Percentiles rank a stretch among this genome's conserved stretches.
These are phyloP conservation scores for Coprinopsis marcescibilis DNA, from an alignment of 768 basidiomycete genomes.

Conservation along the genomic window DNA sequence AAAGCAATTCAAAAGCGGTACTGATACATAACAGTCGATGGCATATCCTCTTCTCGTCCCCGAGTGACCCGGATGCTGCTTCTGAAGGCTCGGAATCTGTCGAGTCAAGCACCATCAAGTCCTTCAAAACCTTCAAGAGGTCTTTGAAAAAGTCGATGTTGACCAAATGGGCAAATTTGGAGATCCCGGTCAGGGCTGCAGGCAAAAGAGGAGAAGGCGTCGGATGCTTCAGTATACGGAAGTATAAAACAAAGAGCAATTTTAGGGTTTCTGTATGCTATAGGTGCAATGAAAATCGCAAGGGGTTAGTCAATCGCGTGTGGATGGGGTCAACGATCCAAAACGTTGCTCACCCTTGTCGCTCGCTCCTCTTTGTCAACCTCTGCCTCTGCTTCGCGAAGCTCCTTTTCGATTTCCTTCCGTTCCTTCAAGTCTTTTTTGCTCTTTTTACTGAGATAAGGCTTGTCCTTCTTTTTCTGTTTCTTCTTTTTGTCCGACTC, in stretches of 20 bases:
- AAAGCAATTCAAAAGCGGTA: slow-evolving; percentile 95
- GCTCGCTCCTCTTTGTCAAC: slow-evolving; percentile 89
- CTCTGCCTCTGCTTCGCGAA: slow-evolving; percentile 91
- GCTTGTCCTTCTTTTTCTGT: slow-evolving; percentile 53
- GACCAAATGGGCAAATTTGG: slow-evolving; percentile 91
- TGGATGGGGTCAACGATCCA: background rate
- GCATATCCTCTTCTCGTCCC: slow-evolving; percentile 35
- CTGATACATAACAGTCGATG: slow-evolving; percentile 79
- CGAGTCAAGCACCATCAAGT: slow-evolving; percentile 54
- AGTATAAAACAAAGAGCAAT: slow-evolving; percentile 94
- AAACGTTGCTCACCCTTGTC: slow-evolving; percentile 69
- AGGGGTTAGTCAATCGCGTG: background rate
- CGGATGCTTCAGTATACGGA: slow-evolving; percentile 88
- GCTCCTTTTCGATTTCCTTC: slow-evolving; percentile 85
- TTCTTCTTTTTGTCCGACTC: slow-evolving; percentile 43
- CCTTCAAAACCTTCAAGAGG: slow-evolving; percentile 80
- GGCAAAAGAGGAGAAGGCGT: slow-evolving; percentile 74
- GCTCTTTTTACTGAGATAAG: slow-evolving; percentile 89
- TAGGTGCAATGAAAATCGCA: slow-evolving; percentile 7
- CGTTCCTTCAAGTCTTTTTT: slow-evolving; percentile 81
- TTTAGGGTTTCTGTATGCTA: slow-evolving; percentile 99
- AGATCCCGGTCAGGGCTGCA: slow-evolving; percentile 85
- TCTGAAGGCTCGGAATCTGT: slow-evolving; percentile 24
- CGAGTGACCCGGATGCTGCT: slow-evolving; percentile 12
- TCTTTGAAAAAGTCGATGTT: slow-evolving; percentile 99